These are phyloP conservation scores for Xylariaceae sp. DNA, from an alignment of 2,329 filamentous ascomycete species.

Conservation along the genomic window DNA sequence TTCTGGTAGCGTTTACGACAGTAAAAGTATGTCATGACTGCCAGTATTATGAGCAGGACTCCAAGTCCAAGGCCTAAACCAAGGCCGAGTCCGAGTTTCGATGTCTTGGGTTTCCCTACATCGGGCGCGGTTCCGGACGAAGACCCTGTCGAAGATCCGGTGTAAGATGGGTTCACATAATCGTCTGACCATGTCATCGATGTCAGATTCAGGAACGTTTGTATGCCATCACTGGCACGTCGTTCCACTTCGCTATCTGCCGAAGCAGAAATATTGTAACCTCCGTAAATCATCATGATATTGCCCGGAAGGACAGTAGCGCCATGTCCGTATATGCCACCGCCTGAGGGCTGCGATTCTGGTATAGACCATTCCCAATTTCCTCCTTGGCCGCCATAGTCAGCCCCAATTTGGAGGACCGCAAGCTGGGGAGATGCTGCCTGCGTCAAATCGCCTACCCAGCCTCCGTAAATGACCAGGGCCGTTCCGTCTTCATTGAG, in stretches of 20 bases:
- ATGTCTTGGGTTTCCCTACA: conserved; percentile 22
- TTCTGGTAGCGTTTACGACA: conserved; percentile 44
- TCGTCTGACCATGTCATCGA: conserved; percentile 49
- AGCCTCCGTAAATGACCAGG: conserved; percentile 82
- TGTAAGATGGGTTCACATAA: conserved; percentile 45
- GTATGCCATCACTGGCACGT: conserved; percentile 24
- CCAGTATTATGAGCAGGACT: conserved; percentile 46
- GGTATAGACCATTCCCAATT: conserved; percentile 71
- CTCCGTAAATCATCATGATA: conserved; percentile 65
- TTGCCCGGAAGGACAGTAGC: conserved; percentile 62
- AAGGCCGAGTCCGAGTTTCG: conserved; percentile 56
- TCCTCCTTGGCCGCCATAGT: conserved; percentile 62
- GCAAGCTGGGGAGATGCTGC: conserved; percentile 79
- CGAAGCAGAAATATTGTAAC: conserved; percentile 46
- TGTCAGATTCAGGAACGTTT: conserved; percentile 55
- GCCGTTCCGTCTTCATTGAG: conserved; percentile 72
- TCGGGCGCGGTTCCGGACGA: conserved; percentile 6
- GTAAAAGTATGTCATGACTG: conserved; percentile 45
- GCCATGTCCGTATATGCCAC: conserved; percentile 59
- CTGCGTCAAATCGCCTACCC: conserved; percentile 77
- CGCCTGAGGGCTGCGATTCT: conserved; percentile 39
- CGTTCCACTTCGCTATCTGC: conserved; percentile 33
- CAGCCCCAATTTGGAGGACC: conserved; percentile 69
- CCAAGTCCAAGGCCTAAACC: conserved; percentile 65
- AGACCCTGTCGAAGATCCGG: neutral